Evolutionary conservation across 2,329 filamentous ascomycete species (phyloP), one percentile per base, ranked within the genome.

Genomic region (Arthrocladium fulminans): DNA sequence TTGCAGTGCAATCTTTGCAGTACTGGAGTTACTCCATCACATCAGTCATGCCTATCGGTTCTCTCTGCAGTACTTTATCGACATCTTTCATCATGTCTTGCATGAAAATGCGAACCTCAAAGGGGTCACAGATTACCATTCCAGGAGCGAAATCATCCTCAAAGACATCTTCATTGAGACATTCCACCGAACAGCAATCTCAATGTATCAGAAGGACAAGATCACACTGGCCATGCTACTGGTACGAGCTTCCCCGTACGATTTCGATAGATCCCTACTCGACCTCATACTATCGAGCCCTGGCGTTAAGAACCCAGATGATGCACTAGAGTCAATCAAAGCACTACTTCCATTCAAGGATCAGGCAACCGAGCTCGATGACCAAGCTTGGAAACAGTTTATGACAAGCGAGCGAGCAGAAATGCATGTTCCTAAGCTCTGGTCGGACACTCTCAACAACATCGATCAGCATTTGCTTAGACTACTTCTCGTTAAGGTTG

Each of bases 31-130:
- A 66, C 79, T 98, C 50, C 90, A 97, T 67, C 94, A 96, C 63
- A 83, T 98, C 65, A 96, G 98, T 66, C 92, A 97, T 73, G 97
- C 97, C 70, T 98, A 98, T 68, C 94, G 97, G 65, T 98, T 98
- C 75, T 98, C 92, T 30, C 76, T 98, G 51, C 89, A 96, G 67
- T 98, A 95, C 70, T 98, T 98, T 70, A 79, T 95, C 48, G 86
- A 96, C 64, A 98, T 98, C 59, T 98, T 98, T 77, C 86, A 94
- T 63, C 81, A 84, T 4, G 92, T 98, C 6, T 76, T 98, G 32
- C 84, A 84, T 58, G 77, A 80, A 50, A 94, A 94, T 66, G 82
- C 83, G 60, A 81, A 80, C 51, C 73, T 92, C 45, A 76, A 77
- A 17, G 75, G 73, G 51, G 81, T 84, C 65, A 82, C 77, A 25